Conservation (phyloP, 352 stramenopile genomes). For the Phytophthora podocarpi region DNA sequence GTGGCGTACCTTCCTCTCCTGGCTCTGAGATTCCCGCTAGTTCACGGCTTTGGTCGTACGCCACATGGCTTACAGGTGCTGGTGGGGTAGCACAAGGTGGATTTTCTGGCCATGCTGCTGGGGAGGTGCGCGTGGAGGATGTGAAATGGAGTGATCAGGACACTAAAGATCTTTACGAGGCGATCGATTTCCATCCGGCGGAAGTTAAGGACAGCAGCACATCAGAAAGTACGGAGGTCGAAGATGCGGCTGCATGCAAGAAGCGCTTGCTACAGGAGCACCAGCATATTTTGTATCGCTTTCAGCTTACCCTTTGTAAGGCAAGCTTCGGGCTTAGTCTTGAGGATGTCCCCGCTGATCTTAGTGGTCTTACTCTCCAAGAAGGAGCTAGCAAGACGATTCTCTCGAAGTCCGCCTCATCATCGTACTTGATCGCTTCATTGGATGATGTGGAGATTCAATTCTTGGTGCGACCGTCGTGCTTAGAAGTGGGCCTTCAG, state of each 20-base stretch:
- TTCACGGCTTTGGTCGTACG: constrained; percentile 74
- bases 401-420: constrained; percentile 3
- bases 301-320: constrained; percentile 63
- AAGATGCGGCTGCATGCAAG: constrained; percentile 24
- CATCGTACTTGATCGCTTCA: constrained; percentile 47
- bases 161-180: constrained; percentile 77
- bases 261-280: constrained; percentile 42
- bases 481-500: constrained; percentile 70
- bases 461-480: constrained; percentile 67
- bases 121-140: constrained; percentile 42
- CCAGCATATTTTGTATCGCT: constrained; percentile 83
- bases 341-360: constrained; percentile 33
- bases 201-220: constrained; percentile 26
- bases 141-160: constrained; percentile 88
- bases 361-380: constrained; percentile 9
- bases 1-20: not conserved
- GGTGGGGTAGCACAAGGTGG: constrained; percentile 17
- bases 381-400: constrained; percentile 12
- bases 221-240: constrained; percentile 25
- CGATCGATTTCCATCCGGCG: constrained; percentile 81
- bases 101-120: not conserved
- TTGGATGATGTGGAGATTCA: constrained; percentile 76
- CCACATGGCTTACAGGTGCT: constrained; percentile 64
- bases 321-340: constrained; percentile 59
- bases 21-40: constrained; percentile 36